Evolutionary conservation across 2,329 filamentous ascomycete genomes (phyloP), one percentile per base, ranked within the genome.

Genomic region (Ophiosphaerella korrae): DNA sequence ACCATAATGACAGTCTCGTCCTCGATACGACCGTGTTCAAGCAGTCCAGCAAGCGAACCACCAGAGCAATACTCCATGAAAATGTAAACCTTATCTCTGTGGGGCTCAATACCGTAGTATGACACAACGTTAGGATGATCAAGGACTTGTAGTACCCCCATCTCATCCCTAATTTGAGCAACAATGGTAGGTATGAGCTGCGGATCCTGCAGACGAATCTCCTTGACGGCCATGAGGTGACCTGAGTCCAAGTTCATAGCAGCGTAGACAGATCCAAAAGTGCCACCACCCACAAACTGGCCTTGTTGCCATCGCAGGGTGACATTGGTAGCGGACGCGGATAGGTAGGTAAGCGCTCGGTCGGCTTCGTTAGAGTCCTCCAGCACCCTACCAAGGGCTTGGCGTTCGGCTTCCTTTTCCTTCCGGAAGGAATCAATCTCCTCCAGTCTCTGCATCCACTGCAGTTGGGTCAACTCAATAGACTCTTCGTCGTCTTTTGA

Each of bases 1-100:
- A 97, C 93, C 86, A 95, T 95, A 55, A 96, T 93, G 55, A 97
- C 92, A 48, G 92, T 94, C 73, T 99, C 94, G 69, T 97, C 95
- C 77, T 97, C 94, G 57, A 99, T 97, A 35, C 94, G 89, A 11
- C 94, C 94, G 68, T 99, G 93, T 73, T 99, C 94, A 36, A 99
- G 80, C 45, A 99, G 78, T 43, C 85, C 89, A 36, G 94, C 92
- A 42, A 99, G 81, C 13, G 93, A 97, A 16, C 94, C 94, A 44
- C 94, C 93, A 4, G 92, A 95, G 74, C 94, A 99, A 75, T 96
- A 97, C 74, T 99, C 94, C 94, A 99, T 99, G 73, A 99, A 99
- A 62, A 99, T 97, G 75, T 97, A 99, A n/a, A 99, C 94, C 70
- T 96, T 94, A 80, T 99, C 94, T 57, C 94, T 86, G 75, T 99